Evolutionary conservation across 2,329 filamentous ascomycete genomes (phyloP), one percentile per base, ranked within the genome.

Genomic region (Parafenestella ontariensis): DNA sequence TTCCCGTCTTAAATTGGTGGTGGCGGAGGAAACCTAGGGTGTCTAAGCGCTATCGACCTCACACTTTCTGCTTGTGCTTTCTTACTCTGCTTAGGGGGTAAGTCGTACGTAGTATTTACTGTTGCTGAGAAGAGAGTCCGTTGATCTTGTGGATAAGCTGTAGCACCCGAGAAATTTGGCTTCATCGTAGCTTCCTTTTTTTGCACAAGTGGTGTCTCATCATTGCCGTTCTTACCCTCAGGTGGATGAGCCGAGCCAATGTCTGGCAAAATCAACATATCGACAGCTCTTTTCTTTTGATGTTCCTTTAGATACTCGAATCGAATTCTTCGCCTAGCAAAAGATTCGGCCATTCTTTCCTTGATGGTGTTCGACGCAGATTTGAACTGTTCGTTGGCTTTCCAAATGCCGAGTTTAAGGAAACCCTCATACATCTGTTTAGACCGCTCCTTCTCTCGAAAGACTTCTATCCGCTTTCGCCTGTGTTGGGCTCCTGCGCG

Each of bases 351-450:
- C n/a, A 41, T 41, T n/a, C 36, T 23, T 31, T 31, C 17, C 23
- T 49, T 33, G n/a, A 49, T 24, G 8, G 13, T 33, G 10, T 41
- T 17, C 2, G 46, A 34, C 3, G 46, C 46, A 11, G 18, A 33
- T 20, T 41, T 23, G 15, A 41, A 49, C 5, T 40, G 3, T 17
- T 49, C 46, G 6, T 42, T 41, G 26, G 36, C 46, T 34, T 49
- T 49, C 46, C 46, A 49, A 9, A 49, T 23, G 3, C 46, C 37
- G 18, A 49, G n/a, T n/a, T 31, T 42, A 17, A 36, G n/a, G n/a
- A 47, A 47, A 2, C 49, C 43, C 28, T 52, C 43, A 18, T 47
- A 52, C 2, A 47, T 36, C 24, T 52, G 43, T 36, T 36, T 23
- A n/a, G 42, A 10, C 8, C 36, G 43, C 28, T 52, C 49, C 29